Percentiles rank a stretch among this genome's conserved stretches.
phyloP scores from a whole-genome alignment of 306 rosid species.

The Rosa lucieae region DNA sequence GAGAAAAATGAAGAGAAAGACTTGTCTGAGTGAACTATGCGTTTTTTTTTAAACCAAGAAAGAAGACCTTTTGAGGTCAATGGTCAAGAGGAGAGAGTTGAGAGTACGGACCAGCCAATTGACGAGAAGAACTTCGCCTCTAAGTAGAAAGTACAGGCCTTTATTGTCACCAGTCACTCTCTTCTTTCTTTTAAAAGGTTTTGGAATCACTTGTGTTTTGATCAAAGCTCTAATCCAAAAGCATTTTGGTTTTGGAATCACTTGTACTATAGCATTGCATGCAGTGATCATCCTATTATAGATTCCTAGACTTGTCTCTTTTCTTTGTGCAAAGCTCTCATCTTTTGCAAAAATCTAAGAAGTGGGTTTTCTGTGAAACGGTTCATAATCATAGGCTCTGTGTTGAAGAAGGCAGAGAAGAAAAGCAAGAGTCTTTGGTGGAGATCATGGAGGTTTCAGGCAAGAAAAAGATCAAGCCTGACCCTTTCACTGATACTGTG shows the following conservation, averaged over 20 bases:
- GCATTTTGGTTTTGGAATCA: not conserved
- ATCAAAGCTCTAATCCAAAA: not conserved
- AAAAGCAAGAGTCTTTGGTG: not conserved
- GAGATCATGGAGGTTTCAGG: slow-evolving; percentile 40
- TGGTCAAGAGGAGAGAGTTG: not conserved
- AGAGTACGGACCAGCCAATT: not conserved
- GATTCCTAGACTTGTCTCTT: not conserved
- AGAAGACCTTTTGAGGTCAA: not conserved
- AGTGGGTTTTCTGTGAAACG: slow-evolving; percentile 6
- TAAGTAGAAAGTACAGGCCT: not conserved
- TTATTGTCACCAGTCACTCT: not conserved
- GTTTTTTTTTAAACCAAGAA: not conserved
- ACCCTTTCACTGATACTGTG: slow-evolving; percentile 31
- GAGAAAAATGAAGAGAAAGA: not conserved
- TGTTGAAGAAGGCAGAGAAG: slow-evolving; percentile 4
- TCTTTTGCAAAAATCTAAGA: not conserved
- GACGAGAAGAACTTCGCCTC: not conserved
- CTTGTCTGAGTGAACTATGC: not conserved
- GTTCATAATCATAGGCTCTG: not conserved
- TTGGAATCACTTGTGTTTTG: not conserved
- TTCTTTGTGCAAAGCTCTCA: not conserved
- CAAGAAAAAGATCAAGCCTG: not conserved
- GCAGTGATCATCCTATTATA: not conserved
- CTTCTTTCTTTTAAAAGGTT: not conserved
- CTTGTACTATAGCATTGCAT: not conserved